Evolutionary conservation across 495 filamentous ascomycete genomes (phyloP).

Genomic region (Cairneyella variabilis): DNA sequence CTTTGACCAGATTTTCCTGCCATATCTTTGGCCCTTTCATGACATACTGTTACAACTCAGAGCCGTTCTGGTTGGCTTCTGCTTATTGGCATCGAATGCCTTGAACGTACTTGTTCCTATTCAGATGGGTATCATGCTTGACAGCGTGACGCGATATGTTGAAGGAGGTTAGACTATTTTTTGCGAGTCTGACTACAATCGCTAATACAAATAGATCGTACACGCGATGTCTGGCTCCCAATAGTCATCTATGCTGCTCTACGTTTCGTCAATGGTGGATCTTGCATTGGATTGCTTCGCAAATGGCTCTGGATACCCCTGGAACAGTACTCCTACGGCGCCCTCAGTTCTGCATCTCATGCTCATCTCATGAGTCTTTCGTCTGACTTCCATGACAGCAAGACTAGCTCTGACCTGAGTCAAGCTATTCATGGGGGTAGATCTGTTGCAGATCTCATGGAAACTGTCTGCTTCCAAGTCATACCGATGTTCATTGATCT

Average conservation of each 20-base stretch:
- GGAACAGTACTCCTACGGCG: slow-evolving; percentile 58
- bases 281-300: slow-evolving; percentile 50
- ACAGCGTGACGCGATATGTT: slow-evolving; percentile 37
- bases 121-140: slow-evolving; percentile 60
- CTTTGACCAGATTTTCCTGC: slow-evolving; percentile 52
- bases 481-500: slow-evolving; percentile 71
- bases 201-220: slow-evolving; percentile 7
- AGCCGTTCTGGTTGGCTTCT: slow-evolving; percentile 53
- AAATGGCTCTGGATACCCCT: slow-evolving; percentile 63
- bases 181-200: not conserved
- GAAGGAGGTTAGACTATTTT: slow-evolving; percentile 22
- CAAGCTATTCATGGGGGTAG: slow-evolving; percentile 62
- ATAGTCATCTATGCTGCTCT: slow-evolving; percentile 52
- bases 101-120: slow-evolving; percentile 63
- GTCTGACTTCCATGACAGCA: slow-evolving; percentile 74
- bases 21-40: slow-evolving; percentile 61
- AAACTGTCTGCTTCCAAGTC: slow-evolving; percentile 63
- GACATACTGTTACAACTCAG: slow-evolving; percentile 51
- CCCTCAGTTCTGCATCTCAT: slow-evolving; percentile 62
- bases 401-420: slow-evolving; percentile 67
- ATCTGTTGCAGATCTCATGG: slow-evolving; percentile 58
- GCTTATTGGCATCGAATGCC: slow-evolving; percentile 56
- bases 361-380: slow-evolving; percentile 74
- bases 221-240: slow-evolving; percentile 40
- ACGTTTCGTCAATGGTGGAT: slow-evolving; percentile 50